A percentile compares a stretch with the other conserved stretches of the same genome.
Evolutionary conservation across 345 rosid species (phyloP).

Genomic region (Pseudoturritis turrita): DNA sequence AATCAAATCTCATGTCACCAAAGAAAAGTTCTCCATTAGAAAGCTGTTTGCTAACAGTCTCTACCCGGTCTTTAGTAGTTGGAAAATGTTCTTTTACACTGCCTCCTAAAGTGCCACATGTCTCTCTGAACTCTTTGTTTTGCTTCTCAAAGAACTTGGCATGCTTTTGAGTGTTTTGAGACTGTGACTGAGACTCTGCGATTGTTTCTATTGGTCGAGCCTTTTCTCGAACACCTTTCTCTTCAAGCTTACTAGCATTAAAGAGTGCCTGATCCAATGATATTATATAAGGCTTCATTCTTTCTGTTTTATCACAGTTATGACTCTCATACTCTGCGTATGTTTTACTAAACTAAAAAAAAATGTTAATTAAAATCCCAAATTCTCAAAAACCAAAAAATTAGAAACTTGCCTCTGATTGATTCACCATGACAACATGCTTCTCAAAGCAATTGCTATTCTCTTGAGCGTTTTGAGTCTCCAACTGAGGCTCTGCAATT

Average conservation of each 20-base stretch:
- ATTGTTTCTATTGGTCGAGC: constrained; percentile 31
- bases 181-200: constrained; percentile 37
- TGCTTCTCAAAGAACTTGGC: constrained; percentile 37
- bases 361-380: constrained; percentile 33
- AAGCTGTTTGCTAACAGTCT: constrained; percentile 29
- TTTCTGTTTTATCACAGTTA: constrained; percentile 50
- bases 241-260: constrained; percentile 45
- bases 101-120: constrained; percentile 33
- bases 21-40: constrained; percentile 10
- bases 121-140: constrained; percentile 46
- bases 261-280: constrained; percentile 48
- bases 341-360: constrained; percentile 38
- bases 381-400: neutral
- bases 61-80: constrained; percentile 36
- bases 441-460: constrained; percentile 30
- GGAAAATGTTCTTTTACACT: constrained; percentile 32
- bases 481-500: constrained; percentile 42
- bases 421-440: constrained; percentile 22
- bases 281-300: constrained; percentile 53
- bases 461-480: constrained; percentile 34
- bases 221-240: constrained; percentile 41
- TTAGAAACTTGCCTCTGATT: constrained; percentile 16
- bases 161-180: constrained; percentile 32
- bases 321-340: constrained; percentile 42
- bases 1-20: constrained; percentile 26